Evolutionary conservation across 2,329 filamentous ascomycete genomes (phyloP).

Genomic region (Lachnellula cervina): DNA sequence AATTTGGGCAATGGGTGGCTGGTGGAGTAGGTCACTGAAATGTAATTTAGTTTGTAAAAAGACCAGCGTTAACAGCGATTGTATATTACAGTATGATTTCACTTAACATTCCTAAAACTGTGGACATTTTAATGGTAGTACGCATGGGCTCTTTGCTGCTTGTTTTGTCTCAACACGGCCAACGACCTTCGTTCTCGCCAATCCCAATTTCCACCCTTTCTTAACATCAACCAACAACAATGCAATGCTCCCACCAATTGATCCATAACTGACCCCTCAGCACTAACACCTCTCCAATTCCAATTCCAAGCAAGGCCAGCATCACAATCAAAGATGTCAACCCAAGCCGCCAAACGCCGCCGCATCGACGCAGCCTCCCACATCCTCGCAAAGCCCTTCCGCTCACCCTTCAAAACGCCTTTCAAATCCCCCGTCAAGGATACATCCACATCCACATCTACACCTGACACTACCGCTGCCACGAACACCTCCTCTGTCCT

Average conservation of each 20-base stretch:
- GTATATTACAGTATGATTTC: background rate
- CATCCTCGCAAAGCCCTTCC: constrained; percentile 66
- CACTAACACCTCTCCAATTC: constrained; percentile 23
- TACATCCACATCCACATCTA: constrained; percentile 4
- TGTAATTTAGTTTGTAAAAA: constrained; percentile 19
- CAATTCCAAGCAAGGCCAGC: background rate
- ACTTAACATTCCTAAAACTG: background rate
- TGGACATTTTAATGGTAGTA: background rate
- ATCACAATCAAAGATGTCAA: constrained; percentile 36
- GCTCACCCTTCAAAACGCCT: constrained; percentile 58
- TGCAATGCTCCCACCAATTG: constrained; percentile 19
- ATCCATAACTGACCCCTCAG: constrained; percentile 24
- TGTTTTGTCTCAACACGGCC: background rate
- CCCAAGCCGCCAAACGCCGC: constrained; percentile 56
- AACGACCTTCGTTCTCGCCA: background rate
- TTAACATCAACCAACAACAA: constrained; percentile 1
- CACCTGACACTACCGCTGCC: constrained; percentile 3
- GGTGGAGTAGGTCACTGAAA: constrained; percentile 58
- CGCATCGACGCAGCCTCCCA: constrained; percentile 53
- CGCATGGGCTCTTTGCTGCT: background rate
- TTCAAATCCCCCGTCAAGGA: constrained; percentile 22
- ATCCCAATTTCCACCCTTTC: background rate
- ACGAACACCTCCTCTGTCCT: constrained; percentile 12
- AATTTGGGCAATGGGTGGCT: constrained; percentile 59
- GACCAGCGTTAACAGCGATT: background rate